Percentiles rank a stretch among this genome's conserved stretches.
These are phyloP conservation scores for Pseudogymnoascus sp. DNA, from an alignment of 2,329 filamentous ascomycete species.

Conservation along the genomic window DNA sequence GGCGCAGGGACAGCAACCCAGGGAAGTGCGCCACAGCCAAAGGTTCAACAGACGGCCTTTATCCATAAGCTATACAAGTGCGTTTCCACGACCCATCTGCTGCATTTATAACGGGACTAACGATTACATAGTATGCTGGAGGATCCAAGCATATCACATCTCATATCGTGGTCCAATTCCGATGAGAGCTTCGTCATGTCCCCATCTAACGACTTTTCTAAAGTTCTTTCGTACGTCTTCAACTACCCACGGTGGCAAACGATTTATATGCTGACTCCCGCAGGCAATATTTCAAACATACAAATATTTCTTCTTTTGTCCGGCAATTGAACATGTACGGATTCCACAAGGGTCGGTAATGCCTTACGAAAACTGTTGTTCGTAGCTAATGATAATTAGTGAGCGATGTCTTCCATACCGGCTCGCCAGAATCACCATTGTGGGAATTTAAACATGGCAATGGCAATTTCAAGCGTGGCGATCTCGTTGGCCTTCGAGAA, in stretches of 20 bases:
- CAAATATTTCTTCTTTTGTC: conserved; percentile 97
- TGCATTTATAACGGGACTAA: conserved; percentile 15
- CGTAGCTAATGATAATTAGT: conserved; percentile 46
- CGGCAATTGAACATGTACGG: conserved; percentile 99
- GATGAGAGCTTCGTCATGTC: conserved; percentile 99
- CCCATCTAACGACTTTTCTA: conserved; percentile 93
- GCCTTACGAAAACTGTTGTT: conserved; percentile 19
- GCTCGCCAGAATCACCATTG: conserved; percentile 82
- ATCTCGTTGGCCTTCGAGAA: conserved; percentile 82
- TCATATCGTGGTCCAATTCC: conserved; percentile 91
- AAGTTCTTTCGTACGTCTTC: conserved; percentile 80
- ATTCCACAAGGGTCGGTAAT: conserved; percentile 82
- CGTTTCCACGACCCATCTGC: conserved; percentile 29
- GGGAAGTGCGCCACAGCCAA: conserved; percentile 80
- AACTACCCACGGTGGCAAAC: neutral
- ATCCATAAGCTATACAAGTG: conserved; percentile 99
- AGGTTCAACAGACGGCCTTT: conserved; percentile 96
- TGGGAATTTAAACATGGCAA: conserved; percentile 99
- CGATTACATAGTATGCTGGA: conserved; percentile 74
- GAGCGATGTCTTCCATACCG: conserved; percentile 96
- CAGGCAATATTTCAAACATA: conserved; percentile 98
- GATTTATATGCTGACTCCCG: conserved; percentile 21
- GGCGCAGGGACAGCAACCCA: conserved; percentile 46
- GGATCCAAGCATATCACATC: conserved; percentile 82
- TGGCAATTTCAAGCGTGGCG: conserved; percentile 92